phyloP scores from a whole-genome alignment of 2,329 filamentous ascomycete species.

The Xylariomycetidae sp. region DNA sequence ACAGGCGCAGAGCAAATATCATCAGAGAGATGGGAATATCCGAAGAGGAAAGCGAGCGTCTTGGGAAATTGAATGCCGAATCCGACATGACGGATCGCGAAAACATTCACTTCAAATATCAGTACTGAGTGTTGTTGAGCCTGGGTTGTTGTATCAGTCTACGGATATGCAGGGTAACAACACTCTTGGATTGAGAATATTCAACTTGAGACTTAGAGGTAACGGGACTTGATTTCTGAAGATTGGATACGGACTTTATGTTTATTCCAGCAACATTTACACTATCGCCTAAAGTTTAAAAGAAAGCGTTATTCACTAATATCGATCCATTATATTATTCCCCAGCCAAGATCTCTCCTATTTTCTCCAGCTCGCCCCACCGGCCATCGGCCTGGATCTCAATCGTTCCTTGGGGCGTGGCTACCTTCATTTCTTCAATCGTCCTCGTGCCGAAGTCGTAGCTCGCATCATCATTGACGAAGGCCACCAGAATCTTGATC shows the following conservation, averaged over 20 bases:
- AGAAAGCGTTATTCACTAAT: too few species aligned
- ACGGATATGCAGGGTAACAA: too few species aligned
- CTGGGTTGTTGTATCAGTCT: too few species aligned
- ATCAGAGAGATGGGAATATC: slow-evolving; percentile 19
- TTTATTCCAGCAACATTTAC: too few species aligned
- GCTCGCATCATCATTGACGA: slow-evolving; percentile 27
- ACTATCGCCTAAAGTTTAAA: too few species aligned
- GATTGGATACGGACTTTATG: too few species aligned
- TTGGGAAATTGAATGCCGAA: slow-evolving; percentile 23
- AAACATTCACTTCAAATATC: slow-evolving; percentile 14
- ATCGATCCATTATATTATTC: background rate
- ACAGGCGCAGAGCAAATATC: slow-evolving; percentile 17
- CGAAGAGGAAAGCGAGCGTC: slow-evolving; percentile 18
- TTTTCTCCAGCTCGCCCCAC: slow-evolving; percentile 27
- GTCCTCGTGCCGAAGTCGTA: slow-evolving; percentile 30
- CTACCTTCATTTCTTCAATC: slow-evolving; percentile 31
- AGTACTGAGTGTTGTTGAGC: too few species aligned
- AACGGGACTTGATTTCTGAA: too few species aligned
- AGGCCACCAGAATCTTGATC: slow-evolving; percentile 32
- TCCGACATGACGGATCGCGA: slow-evolving; percentile 17
- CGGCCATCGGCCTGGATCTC: slow-evolving; percentile 29
- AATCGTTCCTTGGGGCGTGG: slow-evolving; percentile 28
- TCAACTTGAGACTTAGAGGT: too few species aligned
- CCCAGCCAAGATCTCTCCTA: slow-evolving; percentile 25
- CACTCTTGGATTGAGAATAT: too few species aligned